These are phyloP conservation scores for Colletotrichum euphorbiae DNA, from an alignment of 2,329 filamentous ascomycete species.

Conservation along the genomic window DNA sequence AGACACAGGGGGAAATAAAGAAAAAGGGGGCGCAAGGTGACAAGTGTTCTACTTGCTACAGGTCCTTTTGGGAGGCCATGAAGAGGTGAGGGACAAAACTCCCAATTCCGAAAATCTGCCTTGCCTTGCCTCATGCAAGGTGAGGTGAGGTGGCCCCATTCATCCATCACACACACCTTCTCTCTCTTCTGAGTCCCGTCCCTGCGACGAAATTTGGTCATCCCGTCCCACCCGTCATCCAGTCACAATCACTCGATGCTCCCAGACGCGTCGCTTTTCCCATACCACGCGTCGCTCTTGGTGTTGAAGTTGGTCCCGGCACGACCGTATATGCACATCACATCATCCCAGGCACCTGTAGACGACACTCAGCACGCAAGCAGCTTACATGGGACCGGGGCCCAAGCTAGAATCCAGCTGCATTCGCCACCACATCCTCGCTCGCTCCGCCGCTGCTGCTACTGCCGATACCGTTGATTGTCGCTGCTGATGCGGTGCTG, in stretches of 20 bases:
- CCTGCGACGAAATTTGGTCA: not conserved
- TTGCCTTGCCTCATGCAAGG: constrained; percentile 32
- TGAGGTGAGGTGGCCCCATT: constrained; percentile 35
- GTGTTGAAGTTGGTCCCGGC: constrained; percentile 33
- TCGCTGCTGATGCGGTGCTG: not conserved
- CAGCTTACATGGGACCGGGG: constrained; percentile 12
- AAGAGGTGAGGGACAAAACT: not conserved
- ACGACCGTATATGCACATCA: constrained; percentile 11
- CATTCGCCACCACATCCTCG: constrained; percentile 34
- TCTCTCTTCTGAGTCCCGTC: not conserved
- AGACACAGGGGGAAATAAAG: not conserved
- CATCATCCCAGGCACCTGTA: constrained; percentile 11
- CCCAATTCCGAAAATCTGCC: constrained; percentile 1
- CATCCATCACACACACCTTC: constrained; percentile 17
- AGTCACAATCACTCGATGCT: constrained; percentile 21
- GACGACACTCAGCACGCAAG: not conserved
- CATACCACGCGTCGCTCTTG: constrained; percentile 39
- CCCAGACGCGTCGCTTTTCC: constrained; percentile 36
- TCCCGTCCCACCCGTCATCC: constrained; percentile 27
- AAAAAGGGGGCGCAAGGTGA: not conserved
- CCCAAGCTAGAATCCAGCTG: constrained; percentile 17
- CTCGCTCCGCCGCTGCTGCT: constrained; percentile 4
- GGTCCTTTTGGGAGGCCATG: not conserved
- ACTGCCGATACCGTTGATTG: not conserved
- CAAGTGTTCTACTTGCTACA: constrained; percentile 27